A percentile compares a stretch with the other conserved stretches of the same genome.
Conservation (phyloP, 257 asterid species). For the Solanum medicagineum region DNA sequence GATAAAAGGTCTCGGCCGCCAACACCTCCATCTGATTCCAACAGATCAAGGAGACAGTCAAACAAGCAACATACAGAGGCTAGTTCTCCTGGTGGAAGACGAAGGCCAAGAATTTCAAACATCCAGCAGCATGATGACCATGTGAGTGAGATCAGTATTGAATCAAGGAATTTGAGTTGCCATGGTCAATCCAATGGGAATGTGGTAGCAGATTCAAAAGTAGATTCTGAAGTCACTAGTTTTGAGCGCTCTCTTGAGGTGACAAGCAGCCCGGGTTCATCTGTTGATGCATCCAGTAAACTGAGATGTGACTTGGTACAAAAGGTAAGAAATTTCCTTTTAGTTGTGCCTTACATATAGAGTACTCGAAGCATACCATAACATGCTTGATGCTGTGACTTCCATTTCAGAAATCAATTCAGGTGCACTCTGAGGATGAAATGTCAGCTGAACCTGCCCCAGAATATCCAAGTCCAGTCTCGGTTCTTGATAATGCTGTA, state of each 20-base stretch:
- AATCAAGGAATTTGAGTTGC: constrained; percentile 19
- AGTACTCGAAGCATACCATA: not conserved
- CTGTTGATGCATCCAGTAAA: constrained; percentile 12
- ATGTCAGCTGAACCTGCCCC: constrained; percentile 29
- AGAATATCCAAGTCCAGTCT: constrained; percentile 77
- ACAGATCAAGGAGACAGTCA: constrained; percentile 42
- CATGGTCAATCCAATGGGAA: constrained; percentile 26
- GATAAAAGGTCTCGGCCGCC: constrained; percentile 71
- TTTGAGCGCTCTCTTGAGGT: constrained; percentile 22
- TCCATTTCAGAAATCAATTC: constrained; percentile 42
- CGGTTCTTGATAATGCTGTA: constrained; percentile 58
- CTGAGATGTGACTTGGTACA: constrained; percentile 13
- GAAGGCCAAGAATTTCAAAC: constrained; percentile 35
- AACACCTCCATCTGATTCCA: constrained; percentile 45
- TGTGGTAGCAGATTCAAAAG: constrained; percentile 14
- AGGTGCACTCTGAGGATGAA: constrained; percentile 34
- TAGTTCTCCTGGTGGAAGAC: constrained; percentile 67
- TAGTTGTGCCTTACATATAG: not conserved
- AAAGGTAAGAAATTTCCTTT: constrained; percentile 26
- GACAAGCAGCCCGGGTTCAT: constrained; percentile 18
- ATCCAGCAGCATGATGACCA: constrained; percentile 32
- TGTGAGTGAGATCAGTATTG: constrained; percentile 26
- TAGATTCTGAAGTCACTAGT: constrained; percentile 21
- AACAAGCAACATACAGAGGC: constrained; percentile 45
- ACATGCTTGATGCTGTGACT: not conserved